Conservation (phyloP, 768 basidiomycete genomes). For the Lactifluus volemus region DNA sequence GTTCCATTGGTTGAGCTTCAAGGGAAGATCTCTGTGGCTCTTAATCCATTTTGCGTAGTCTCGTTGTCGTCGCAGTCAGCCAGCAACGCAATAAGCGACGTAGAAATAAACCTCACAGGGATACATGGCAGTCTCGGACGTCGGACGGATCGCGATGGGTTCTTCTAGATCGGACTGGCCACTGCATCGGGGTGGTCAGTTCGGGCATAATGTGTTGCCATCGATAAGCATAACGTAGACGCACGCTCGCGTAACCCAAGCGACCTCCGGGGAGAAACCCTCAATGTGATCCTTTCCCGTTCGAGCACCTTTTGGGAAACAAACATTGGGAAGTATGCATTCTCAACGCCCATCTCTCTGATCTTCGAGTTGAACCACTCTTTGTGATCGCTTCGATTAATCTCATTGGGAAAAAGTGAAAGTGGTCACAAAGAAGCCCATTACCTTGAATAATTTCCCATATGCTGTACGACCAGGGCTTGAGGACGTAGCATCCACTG, state of each 20-base stretch:
- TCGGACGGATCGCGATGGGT: constrained; percentile 95
- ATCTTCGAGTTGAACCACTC: constrained; percentile 92
- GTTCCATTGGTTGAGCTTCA: constrained; percentile 99
- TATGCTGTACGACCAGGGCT: constrained; percentile 94
- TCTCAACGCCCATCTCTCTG: constrained; percentile 91
- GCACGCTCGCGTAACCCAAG: constrained; percentile 98
- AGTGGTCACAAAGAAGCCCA: constrained; percentile 20
- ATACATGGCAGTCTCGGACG: constrained; percentile 99
- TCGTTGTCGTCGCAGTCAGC: constrained; percentile 23
- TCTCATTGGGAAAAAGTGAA: not conserved
- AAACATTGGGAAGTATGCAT: constrained; percentile 99
- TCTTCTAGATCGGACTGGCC: constrained; percentile 93
- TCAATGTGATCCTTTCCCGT: constrained; percentile 98
- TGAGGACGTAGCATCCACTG: constrained; percentile 97
- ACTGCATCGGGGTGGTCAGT: constrained; percentile 32
- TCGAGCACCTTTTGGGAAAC: constrained; percentile 88
- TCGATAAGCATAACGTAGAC: constrained; percentile 25
- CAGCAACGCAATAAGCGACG: not conserved
- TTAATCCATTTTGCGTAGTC: constrained; percentile 99
- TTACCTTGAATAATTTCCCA: constrained; percentile 93
- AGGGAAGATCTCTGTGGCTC: constrained; percentile 90
- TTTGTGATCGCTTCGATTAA: constrained; percentile 25
- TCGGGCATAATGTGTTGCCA: not conserved
- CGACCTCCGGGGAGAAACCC: constrained; percentile 98
- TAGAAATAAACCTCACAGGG: constrained; percentile 56